Evolutionary conservation across 352 stramenopile genomes (phyloP), one percentile per base, ranked within the genome.

Genomic region (Globisporangium canariense): DNA sequence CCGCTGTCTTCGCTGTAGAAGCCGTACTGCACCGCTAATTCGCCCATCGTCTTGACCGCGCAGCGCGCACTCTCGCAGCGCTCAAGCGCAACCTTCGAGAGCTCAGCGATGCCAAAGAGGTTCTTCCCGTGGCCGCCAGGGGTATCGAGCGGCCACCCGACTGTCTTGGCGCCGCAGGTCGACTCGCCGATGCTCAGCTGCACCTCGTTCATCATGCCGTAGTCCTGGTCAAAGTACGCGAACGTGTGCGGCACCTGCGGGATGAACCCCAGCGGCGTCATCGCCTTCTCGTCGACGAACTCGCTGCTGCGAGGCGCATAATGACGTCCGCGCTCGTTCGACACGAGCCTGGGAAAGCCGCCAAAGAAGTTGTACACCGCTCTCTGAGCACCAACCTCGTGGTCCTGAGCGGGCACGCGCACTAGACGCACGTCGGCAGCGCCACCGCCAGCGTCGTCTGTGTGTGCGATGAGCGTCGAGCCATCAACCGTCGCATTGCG

Each of bases 121-220:
- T 88, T 86, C 38, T 89, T 83, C 52, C 87, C 87, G 34, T 82
- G 66, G 0, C 70, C 60, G 1, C 58, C 58, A 14, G 51, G 30
- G 14, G 77, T 47, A 56, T 82, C 69, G 3, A 52, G 68, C 2
- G 77, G 60, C 77, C 77, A 86, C 67, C 83, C 71, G 22, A 88
- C 67, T 56, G 76, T 86, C 11, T 80, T 75, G 10, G 79, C 83
- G 14, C 76, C 76, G 49, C 84, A 97, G 32, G 89, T 97, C 34
- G 75, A 92, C 76, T 97, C 91, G 30, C 82, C 89, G 52, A 97
- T 97, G 32, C 71, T 90, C 25, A 97, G 70, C 67, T 93, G 76
- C 43, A 90, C 71, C 70, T 97, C 91, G 73, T 98, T 98, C 55
- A 97, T 91, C 70, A 95, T 88, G 50, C 81, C 88, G 63, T 98